Conservation (phyloP, 441 rosid species). For the Erodium texanum region DNA sequence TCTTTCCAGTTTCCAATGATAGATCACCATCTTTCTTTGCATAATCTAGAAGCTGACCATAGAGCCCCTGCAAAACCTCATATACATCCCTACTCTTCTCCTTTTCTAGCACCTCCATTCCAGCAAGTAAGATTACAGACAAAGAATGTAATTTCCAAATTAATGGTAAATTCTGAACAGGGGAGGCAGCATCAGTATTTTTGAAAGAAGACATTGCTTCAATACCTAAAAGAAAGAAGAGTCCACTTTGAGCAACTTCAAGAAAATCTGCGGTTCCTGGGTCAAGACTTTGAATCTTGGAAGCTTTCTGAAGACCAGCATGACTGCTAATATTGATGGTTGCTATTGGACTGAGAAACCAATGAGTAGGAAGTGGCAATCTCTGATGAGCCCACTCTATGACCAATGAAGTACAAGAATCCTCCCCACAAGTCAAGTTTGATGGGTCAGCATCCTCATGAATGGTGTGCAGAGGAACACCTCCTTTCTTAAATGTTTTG, state of each 20-base stretch:
- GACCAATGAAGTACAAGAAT: slow-evolving; percentile 24
- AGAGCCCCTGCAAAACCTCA: slow-evolving; percentile 62
- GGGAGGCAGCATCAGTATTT: slow-evolving; percentile 32
- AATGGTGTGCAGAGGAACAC: slow-evolving; percentile 53
- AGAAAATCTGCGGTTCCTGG: slow-evolving; percentile 29
- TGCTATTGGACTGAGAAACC: slow-evolving; percentile 86
- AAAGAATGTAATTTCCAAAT: slow-evolving; percentile 82
- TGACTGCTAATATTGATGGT: slow-evolving; percentile 31
- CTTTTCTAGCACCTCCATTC: slow-evolving; percentile 73
- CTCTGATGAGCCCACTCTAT: slow-evolving; percentile 83
- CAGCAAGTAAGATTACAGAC: slow-evolving; percentile 52
- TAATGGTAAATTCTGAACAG: slow-evolving; percentile 46
- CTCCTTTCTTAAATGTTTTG: slow-evolving; percentile 24
- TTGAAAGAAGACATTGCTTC: slow-evolving; percentile 55
- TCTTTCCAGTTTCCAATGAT: not conserved
- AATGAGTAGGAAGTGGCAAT: slow-evolving; percentile 75
- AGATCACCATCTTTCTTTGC: slow-evolving; percentile 7
- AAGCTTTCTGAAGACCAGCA: slow-evolving; percentile 23
- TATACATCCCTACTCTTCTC: slow-evolving; percentile 51
- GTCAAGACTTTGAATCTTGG: slow-evolving; percentile 18
- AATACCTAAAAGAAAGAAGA: slow-evolving; percentile 70
- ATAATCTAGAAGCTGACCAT: slow-evolving; percentile 55
- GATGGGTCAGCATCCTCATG: slow-evolving; percentile 57
- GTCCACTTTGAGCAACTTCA: slow-evolving; percentile 64
- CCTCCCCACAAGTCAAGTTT: slow-evolving; percentile 29